These are phyloP conservation scores for Eurotiales sp. DNA, from an alignment of 2,329 filamentous ascomycete species.

Conservation along the genomic window DNA sequence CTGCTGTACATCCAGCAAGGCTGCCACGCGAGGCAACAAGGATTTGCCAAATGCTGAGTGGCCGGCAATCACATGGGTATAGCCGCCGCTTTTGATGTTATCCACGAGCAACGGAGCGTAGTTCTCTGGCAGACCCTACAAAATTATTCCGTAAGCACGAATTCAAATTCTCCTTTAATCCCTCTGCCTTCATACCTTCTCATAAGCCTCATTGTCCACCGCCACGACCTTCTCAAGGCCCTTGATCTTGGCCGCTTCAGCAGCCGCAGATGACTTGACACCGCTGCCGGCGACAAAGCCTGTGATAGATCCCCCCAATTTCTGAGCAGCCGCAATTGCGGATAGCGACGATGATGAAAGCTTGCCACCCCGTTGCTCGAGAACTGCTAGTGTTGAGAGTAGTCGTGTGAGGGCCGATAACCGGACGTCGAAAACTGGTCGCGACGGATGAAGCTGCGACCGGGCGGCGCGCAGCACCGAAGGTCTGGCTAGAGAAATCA, in stretches of 20 bases:
- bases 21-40: slow-evolving; percentile 84
- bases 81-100: slow-evolving; percentile 94
- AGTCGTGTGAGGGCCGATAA: slow-evolving; percentile 62
- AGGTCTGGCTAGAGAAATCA: slow-evolving; percentile 32
- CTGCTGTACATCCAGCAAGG: slow-evolving; percentile 86
- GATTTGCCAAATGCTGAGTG: slow-evolving; percentile 98
- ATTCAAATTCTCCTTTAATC: background rate
- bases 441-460: slow-evolving; percentile 43
- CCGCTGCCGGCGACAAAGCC: slow-evolving; percentile 81
- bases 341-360: slow-evolving; percentile 78
- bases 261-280: slow-evolving; percentile 66
- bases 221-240: slow-evolving; percentile 89
- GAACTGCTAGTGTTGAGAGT: slow-evolving; percentile 81
- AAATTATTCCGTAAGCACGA: background rate
- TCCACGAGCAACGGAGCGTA: slow-evolving; percentile 89
- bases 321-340: slow-evolving; percentile 79
- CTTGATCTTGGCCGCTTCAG: slow-evolving; percentile 81
- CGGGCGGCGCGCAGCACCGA: slow-evolving; percentile 42
- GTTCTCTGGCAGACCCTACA: slow-evolving; percentile 82
- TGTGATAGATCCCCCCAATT: slow-evolving; percentile 79
- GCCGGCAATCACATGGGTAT: slow-evolving; percentile 84
- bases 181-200: slow-evolving; percentile 60
- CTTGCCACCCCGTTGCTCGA: slow-evolving; percentile 89
- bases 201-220: slow-evolving; percentile 85
- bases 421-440: slow-evolving; percentile 41